Evolutionary conservation across 495 filamentous ascomycete genomes (phyloP).

Genomic region (Daldinia decipiens): DNA sequence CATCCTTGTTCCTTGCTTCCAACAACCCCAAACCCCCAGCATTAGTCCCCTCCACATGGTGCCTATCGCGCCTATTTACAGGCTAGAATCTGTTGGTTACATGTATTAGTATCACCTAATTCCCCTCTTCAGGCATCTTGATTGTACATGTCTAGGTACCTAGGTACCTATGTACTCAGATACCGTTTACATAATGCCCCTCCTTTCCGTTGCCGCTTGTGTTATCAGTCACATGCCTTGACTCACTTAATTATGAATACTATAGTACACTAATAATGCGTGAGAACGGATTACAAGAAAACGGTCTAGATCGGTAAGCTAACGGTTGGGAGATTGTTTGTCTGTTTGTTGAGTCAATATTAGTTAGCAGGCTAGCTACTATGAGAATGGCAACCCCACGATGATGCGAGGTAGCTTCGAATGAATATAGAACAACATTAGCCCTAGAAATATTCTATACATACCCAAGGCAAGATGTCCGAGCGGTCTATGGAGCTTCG

Average conservation of each 20-base stretch:
- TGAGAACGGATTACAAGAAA: not conserved
- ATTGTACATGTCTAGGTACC: constrained; percentile 13
- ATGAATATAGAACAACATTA: constrained; percentile 3
- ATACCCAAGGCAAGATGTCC: constrained; percentile 8
- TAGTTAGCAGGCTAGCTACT: not conserved
- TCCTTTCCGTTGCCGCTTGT: constrained; percentile 32
- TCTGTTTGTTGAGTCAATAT: not conserved
- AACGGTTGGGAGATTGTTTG: not conserved
- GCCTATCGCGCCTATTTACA: constrained; percentile 43
- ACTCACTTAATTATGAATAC: not conserved
- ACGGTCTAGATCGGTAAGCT: not conserved
- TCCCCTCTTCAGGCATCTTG: not conserved
- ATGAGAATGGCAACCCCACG: constrained; percentile 6
- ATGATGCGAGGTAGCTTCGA: not conserved
- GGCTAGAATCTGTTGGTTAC: constrained; percentile 22
- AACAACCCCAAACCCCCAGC: constrained; percentile 7
- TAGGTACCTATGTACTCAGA: too few species aligned
- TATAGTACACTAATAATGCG: not conserved
- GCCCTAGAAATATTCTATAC: not conserved
- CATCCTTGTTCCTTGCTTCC: constrained; percentile 31
- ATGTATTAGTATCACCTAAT: constrained; percentile 14
- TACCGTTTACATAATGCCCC: constrained; percentile 31
- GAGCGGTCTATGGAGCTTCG: constrained; percentile 15
- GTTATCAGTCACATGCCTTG: constrained; percentile 12
- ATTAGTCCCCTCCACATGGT: constrained; percentile 31